Percentiles rank a stretch among this genome's conserved stretches.
phyloP scores from a whole-genome alignment of 768 basidiomycete species.

The Mycena pura region DNA sequence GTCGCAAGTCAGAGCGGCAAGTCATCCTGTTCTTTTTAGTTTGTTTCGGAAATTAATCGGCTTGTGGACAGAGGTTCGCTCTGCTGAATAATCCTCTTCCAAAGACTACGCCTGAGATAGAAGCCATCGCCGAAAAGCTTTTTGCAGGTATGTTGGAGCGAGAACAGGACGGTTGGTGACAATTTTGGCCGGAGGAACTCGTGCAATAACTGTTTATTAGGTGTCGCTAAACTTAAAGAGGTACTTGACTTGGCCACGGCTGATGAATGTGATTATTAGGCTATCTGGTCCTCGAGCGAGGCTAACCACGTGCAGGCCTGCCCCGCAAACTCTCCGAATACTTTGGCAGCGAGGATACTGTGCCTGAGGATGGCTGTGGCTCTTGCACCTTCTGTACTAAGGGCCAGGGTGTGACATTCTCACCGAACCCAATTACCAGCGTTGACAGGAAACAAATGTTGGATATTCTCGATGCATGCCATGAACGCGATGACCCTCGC shows the following conservation, averaged over 20 bases:
- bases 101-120: constrained; percentile 37
- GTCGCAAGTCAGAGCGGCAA: constrained; percentile 46
- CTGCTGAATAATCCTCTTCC: constrained; percentile 44
- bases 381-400: constrained; percentile 51
- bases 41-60: background rate
- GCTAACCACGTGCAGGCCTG: constrained; percentile 40
- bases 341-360: constrained; percentile 50
- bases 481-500: constrained; percentile 54
- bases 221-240: constrained; percentile 43
- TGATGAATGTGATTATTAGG: constrained; percentile 42
- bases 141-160: constrained; percentile 44
- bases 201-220: constrained; percentile 11
- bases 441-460: constrained; percentile 39
- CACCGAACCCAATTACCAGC: constrained; percentile 23
- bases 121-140: constrained; percentile 39
- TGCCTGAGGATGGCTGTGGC: constrained; percentile 48
- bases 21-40: background rate
- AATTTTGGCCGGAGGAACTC: background rate
- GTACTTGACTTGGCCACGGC: constrained; percentile 47
- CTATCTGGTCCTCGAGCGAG: background rate
- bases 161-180: constrained; percentile 42
- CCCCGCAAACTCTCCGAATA: constrained; percentile 48
- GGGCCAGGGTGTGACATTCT: constrained; percentile 41
- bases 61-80: constrained; percentile 39
- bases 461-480: constrained; percentile 49